These are phyloP conservation scores for Platanus orientalis DNA, from an alignment of 164 flowering plant species.

Conservation along the genomic window DNA sequence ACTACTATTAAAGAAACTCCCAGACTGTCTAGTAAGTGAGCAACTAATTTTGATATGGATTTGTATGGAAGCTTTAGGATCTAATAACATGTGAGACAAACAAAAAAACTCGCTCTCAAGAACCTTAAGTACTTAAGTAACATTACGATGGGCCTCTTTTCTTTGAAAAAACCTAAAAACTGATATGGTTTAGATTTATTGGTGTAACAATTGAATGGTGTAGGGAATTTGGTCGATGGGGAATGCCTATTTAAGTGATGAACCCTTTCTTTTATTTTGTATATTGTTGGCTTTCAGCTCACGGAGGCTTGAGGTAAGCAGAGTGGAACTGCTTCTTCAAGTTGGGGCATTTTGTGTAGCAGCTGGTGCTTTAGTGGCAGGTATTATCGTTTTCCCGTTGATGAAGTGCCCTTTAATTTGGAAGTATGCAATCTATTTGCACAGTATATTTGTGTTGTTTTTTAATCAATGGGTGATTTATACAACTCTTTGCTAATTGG, in stretches of 20 bases:
- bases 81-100: too few species aligned
- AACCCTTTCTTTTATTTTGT: background rate
- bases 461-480: background rate
- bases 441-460: too few species aligned
- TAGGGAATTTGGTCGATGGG: background rate
- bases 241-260: background rate
- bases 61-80: too few species aligned
- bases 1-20: too few species aligned
- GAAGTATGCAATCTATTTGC: background rate
- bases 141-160: too few species aligned
- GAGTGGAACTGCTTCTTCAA: constrained; percentile 94
- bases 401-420: background rate
- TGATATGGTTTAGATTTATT: background rate
- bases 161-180: too few species aligned
- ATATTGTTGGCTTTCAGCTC: constrained; percentile 48
- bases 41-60: too few species aligned
- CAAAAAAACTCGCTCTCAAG: too few species aligned
- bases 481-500: too few species aligned
- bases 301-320: constrained; percentile 94
- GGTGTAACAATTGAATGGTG: background rate
- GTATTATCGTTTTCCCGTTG: constrained; percentile 37
- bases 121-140: too few species aligned
- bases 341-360: constrained; percentile 92
- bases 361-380: constrained; percentile 89
- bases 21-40: too few species aligned